Evolutionary conservation across 306 rosid species (phyloP).

Genomic region (Cucumis hystrix): DNA sequence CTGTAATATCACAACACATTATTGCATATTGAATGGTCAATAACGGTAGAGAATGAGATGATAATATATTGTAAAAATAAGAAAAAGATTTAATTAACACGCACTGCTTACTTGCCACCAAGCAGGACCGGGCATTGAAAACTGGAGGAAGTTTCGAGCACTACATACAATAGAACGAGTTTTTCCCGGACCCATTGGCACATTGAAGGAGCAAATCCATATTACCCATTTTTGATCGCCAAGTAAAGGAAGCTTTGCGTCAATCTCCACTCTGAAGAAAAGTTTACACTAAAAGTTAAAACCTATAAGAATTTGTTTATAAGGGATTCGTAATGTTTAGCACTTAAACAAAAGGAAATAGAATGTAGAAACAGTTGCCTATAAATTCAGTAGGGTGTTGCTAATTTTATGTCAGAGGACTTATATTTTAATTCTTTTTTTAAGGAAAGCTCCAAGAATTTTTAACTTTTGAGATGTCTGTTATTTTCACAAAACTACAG

Average conservation of each 20-base stretch:
- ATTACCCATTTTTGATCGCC: conserved; percentile 89
- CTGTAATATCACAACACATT: too few relatives aligned
- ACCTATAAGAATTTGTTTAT: not conserved
- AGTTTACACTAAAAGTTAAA: not conserved
- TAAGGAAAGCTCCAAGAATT: not conserved
- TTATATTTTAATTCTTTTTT: not conserved
- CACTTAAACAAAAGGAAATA: not conserved
- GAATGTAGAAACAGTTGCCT: not conserved
- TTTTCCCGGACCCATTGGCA: conserved; percentile 95
- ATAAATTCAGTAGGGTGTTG: not conserved
- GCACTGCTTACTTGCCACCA: conserved; percentile 87
- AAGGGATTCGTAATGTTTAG: not conserved
- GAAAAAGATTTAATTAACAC: not conserved
- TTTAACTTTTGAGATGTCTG: not conserved
- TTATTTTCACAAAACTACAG: not conserved
- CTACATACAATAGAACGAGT: conserved; percentile 96
- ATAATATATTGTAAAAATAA: not conserved
- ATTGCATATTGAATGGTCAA: not conserved
- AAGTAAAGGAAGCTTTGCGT: conserved; percentile 61
- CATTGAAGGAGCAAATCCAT: conserved; percentile 93
- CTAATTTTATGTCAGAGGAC: not conserved
- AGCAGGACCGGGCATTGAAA: conserved; percentile 78
- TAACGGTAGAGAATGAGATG: not conserved
- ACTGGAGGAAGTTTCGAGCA: conserved; percentile 89
- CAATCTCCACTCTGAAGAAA: conserved; percentile 61